Evolutionary conservation across 2,329 filamentous ascomycete genomes (phyloP).

Genomic region (Ceratocystis huliohia): DNA sequence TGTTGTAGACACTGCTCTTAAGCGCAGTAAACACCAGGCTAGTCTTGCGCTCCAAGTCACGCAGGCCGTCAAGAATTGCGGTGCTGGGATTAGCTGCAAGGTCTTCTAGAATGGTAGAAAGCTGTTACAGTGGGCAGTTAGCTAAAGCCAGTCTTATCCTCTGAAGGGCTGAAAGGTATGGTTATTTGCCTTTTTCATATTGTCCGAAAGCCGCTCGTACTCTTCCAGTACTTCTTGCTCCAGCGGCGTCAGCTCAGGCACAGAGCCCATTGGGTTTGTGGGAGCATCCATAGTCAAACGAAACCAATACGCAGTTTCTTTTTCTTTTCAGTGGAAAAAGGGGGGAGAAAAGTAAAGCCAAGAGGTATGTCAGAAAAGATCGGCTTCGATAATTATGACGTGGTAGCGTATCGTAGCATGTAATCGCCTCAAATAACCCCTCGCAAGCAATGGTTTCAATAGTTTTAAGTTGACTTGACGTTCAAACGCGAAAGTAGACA

Average conservation of each 20-base stretch:
- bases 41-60: conserved; percentile 85
- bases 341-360: neutral
- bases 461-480: neutral
- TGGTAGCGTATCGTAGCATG: neutral
- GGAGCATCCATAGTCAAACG: conserved; percentile 14
- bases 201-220: conserved; percentile 74
- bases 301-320: neutral
- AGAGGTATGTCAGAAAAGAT: neutral
- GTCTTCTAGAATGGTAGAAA: conserved; percentile 47
- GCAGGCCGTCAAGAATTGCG: conserved; percentile 72
- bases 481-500: neutral
- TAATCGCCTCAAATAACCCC: too few relatives aligned
- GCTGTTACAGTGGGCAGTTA: conserved; percentile 30
- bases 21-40: conserved; percentile 87
- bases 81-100: conserved; percentile 60
- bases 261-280: conserved; percentile 24
- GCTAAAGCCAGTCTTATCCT: neutral
- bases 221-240: conserved; percentile 94
- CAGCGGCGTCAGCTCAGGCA: conserved; percentile 56
- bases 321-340: neutral
- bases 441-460: too few relatives aligned
- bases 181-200: conserved; percentile 69
- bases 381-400: neutral
- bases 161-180: conserved; percentile 3
- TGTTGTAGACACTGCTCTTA: conserved; percentile 97